Conservation (phyloP, 768 basidiomycete species). For the Russula compacta region DNA sequence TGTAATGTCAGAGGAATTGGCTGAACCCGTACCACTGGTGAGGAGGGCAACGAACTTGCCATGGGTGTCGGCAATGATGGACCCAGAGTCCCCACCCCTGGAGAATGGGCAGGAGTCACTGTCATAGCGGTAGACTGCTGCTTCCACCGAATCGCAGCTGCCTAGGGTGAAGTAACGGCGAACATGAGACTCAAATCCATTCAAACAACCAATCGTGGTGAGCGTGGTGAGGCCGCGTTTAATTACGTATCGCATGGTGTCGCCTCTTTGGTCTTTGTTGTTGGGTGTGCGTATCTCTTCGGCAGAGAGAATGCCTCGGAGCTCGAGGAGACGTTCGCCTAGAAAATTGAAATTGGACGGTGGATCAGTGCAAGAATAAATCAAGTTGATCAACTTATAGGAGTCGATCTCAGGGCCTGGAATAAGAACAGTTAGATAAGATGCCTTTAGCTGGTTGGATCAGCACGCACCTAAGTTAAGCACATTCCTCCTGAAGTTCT, state of each 20-base stretch:
- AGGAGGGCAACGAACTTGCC: slow-evolving; percentile 19
- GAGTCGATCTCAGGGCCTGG: not conserved
- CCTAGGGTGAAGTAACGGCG: not conserved
- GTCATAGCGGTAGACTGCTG: not conserved
- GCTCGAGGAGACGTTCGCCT: not conserved
- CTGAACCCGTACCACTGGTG: slow-evolving; percentile 19
- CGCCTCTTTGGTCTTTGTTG: not conserved
- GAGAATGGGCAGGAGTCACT: not conserved
- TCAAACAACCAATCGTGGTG: not conserved
- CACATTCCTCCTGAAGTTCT: not conserved
- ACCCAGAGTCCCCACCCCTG: not conserved
- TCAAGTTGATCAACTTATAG: not conserved
- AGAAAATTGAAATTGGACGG: not conserved
- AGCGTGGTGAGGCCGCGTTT: not conserved
- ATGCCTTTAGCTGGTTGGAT: not conserved
- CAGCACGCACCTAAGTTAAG: not conserved
- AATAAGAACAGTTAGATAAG: not conserved
- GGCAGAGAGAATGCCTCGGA: not conserved
- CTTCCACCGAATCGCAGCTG: not conserved
- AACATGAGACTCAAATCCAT: not conserved
- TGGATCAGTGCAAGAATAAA: not conserved
- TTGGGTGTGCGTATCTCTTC: not conserved
- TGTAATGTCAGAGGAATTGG: slow-evolving; percentile 19
- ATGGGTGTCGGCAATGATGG: not conserved
- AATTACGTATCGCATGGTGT: not conserved